Base-by-base conservation (phyloP, 2,329 filamentous ascomycete species). In the Metarhizium anisopliae region DNA sequence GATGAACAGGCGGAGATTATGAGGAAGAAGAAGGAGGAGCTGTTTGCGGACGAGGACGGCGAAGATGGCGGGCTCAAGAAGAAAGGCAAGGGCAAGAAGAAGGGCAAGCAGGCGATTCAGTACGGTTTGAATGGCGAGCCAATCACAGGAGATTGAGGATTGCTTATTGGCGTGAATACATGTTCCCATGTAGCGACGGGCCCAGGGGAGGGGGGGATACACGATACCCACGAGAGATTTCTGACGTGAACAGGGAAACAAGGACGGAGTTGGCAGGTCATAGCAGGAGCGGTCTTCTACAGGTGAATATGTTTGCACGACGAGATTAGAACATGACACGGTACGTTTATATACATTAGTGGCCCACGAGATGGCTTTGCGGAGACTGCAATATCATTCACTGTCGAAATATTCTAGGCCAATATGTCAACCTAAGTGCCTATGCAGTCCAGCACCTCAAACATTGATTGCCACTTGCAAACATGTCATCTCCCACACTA, bases 1-100 rank as follows among this genome's bases (percentile, higher is more conserved):
- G 77, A 77, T 61, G 76, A 77, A 62, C 74, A 74, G 62, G 75
- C 72, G 18, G 77, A 77, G 61, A 69, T 74, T 51, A 75, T 74
- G 66, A 68, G 71, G 57, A 72, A 72, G 70, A 76, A 73, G 72
- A 70, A 71, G 35, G 77, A 79, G 63, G 75, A 75, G 55, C 70
- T 80, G 20, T 77, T 78, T 58, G 75, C 73, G 14, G 72, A 74
- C 45, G 72, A 71, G 16, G 68, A 71, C 6, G 59, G 36, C 14
- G 65, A 64, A 4, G 59, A 52, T 4, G 56, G 45, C 3, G 51
- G 14, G 58, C 58, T 55, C 11, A 60, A 57, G n/a, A 66, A 63
- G 59, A 70, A 69, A 61, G 71, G 67, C 2, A 70, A 67, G 57
- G 64, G 63, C 40, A 66, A 66, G 57, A 66, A 64, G 59, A 63